Base-by-base conservation (phyloP, 1,284 basidiomycete genomes). In the Irpex sp. region DNA sequence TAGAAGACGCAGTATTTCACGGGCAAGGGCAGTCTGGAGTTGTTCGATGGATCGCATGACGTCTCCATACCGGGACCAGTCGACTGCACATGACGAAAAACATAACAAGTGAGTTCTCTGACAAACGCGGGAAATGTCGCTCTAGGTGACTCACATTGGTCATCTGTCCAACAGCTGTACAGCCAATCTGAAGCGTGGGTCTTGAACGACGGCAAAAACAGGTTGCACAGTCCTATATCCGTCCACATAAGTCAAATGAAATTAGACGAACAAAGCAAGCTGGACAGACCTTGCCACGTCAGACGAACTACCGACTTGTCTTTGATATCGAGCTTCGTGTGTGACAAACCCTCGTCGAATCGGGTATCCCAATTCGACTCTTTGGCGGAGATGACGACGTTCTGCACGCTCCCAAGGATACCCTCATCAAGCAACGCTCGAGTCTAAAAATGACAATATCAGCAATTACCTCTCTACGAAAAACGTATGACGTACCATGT, bases 51-150 rank as follows among this genome's bases (percentile, higher is more conserved):
- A 72, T 61, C 81, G 77, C 0, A 87, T 66, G 2, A 87, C 70
- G 61, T 79, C 77, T 47, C 76, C 78, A 65, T 85, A 87, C 9
- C 87, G 75, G 31, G 69, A 69, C 88, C 88, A 89, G 65, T 88
- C 77, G 67, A 87, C 88, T 88, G 62, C 7, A 39, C 15, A 39
- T 15, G 37, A 39, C 15, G 19, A 60, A 33, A 46, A 58, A 17
- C 21, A 9, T 26, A 59, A n/a, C n/a, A n/a, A n/a, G n/a, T 46
- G 49, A 47, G 58, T 2, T 3, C 2, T 2, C 5, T 60, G 21
- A 53, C 35, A n/a, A 46, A 19, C 26, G 8, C 59, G 36, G 1
- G 33, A 19, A 2, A 21, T 5, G 5, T 51, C 3, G n/a, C 21
- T 46, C 61, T 50, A 43, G 5, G 37, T 26, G 19, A 76, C 87